Percentiles rank a stretch among this genome's conserved stretches.
Evolutionary conservation across 345 rosid genomes (phyloP).

Genomic region (Turnera subulata): DNA sequence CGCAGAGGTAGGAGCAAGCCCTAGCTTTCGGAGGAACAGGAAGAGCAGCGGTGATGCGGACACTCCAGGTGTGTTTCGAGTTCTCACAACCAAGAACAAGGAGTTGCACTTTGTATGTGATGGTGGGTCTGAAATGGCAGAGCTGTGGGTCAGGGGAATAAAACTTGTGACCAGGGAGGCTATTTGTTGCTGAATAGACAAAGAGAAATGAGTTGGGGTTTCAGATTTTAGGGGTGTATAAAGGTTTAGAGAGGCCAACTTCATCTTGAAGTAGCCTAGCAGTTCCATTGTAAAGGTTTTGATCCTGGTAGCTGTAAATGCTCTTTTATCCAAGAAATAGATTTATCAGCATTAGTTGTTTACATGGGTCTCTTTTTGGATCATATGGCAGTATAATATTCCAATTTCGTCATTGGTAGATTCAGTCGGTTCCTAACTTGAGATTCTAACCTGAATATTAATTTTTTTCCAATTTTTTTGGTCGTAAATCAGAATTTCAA

Average conservation of each 20-base stretch:
- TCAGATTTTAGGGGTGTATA: slow-evolving; percentile 5
- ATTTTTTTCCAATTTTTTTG: too few species aligned
- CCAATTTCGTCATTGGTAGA: too few species aligned
- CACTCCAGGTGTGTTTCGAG: slow-evolving; percentile 59
- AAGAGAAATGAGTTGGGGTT: not conserved
- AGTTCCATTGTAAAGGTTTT: slow-evolving; percentile 27
- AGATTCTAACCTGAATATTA: too few species aligned
- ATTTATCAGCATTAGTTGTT: too few species aligned
- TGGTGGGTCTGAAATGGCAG: slow-evolving; percentile 73
- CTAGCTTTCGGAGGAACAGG: slow-evolving; percentile 46
- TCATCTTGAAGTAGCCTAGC: slow-evolving; percentile 29
- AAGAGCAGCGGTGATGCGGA: slow-evolving; percentile 33
- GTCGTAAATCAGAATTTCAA: too few species aligned
- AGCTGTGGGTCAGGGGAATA: slow-evolving; percentile 92
- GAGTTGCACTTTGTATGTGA: slow-evolving; percentile 78
- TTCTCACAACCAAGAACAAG: slow-evolving; percentile 61
- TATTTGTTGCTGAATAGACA: slow-evolving; percentile 15
- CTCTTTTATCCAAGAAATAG: too few species aligned
- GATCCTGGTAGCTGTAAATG: slow-evolving; percentile 34
- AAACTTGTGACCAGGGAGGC: slow-evolving; percentile 66
- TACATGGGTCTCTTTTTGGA: too few species aligned
- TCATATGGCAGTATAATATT: too few species aligned
- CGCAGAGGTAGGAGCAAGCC: slow-evolving; percentile 60
- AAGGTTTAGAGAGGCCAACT: slow-evolving; percentile 16
- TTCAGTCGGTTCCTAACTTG: too few species aligned